phyloP scores from a whole-genome alignment of 2,329 filamentous ascomycete species.

The Cercospora zeae-maydis region DNA sequence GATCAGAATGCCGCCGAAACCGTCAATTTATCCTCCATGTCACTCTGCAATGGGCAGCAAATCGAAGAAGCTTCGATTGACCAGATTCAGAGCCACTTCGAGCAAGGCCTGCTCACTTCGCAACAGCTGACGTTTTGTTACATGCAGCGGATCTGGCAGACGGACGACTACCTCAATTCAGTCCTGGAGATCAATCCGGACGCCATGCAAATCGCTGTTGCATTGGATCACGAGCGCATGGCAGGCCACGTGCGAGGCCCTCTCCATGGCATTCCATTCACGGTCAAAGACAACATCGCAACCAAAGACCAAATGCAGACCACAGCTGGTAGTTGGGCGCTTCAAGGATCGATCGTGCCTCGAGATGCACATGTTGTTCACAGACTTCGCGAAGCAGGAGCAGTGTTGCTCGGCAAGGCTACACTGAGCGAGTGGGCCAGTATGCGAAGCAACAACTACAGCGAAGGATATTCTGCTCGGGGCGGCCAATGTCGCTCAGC shows the following conservation, averaged over 20 bases:
- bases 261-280: slow-evolving; percentile 71
- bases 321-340: slow-evolving; percentile 65
- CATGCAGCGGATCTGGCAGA: slow-evolving; percentile 58
- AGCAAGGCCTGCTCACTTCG: slow-evolving; percentile 53
- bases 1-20: neutral
- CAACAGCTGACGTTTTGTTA: slow-evolving; percentile 62
- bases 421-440: slow-evolving; percentile 71
- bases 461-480: slow-evolving; percentile 62
- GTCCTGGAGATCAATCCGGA: slow-evolving; percentile 66
- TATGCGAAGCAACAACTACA: slow-evolving; percentile 65
- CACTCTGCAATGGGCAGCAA: slow-evolving; percentile 55
- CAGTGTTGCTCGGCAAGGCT: slow-evolving; percentile 67
- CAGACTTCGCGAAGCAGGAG: slow-evolving; percentile 61
- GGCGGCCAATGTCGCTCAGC: slow-evolving; percentile 63
- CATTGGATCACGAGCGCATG: slow-evolving; percentile 59
- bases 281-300: slow-evolving; percentile 71
- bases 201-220: slow-evolving; percentile 57
- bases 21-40: slow-evolving; percentile 56
- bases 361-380: slow-evolving; percentile 64
- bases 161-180: slow-evolving; percentile 62
- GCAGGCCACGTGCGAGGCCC: slow-evolving; percentile 58
- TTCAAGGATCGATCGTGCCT: slow-evolving; percentile 63
- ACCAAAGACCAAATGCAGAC: slow-evolving; percentile 69
- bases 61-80: slow-evolving; percentile 69
- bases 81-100: slow-evolving; percentile 59